Evolutionary conservation across 306 rosid species (phyloP), one percentile per base, ranked within the genome.

Genomic region (Malus sieversii): DNA sequence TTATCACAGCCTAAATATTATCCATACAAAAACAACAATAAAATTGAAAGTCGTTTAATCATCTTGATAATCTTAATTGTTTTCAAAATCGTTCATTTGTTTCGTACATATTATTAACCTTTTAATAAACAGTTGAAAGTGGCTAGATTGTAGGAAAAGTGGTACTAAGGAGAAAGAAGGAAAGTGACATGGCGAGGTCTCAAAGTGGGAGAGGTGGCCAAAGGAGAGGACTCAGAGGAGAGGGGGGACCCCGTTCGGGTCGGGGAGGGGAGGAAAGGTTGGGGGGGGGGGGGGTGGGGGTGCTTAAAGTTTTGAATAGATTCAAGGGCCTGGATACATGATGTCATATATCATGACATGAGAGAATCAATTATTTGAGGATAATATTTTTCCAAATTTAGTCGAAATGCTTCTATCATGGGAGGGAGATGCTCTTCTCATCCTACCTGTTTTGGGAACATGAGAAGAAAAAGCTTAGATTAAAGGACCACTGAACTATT

Each of bases 321-420:
- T 44, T 30, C 46, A 45, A 74, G 12, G 46, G 61, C 15, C 19
- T 16, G 67, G 68, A 35, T 15, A 15, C 5, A 59, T 19, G 59
- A 57, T 55, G 20, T 55, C 53, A 48, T 1, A 48, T 16, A 16
- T 51, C 20, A 51, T 2, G 15, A 16, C 3, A 51, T 51, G 64
- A 10, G 22, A 29, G 70, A 62, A 74, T 74, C 77, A 29, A 62
- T 74, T 63, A 74, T 65, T 10, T 59, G 70, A 44, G 32, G 77
- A 62, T 62, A 74, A 72, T 19, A 29, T 19, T 51, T 74, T 44
- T 74, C 77, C 70, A 27, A 27, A 18, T 74, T 62, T 46, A 45
- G 70, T 74, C 22, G 18, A 74, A 10, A 29, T 68, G 29, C 15
- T 58, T 74, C 61, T 38, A 29, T 62, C 32, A 16, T 44, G 23